Conservation (phyloP, 352 stramenopile genomes). For the Phytopythium cucurbitacearum region DNA sequence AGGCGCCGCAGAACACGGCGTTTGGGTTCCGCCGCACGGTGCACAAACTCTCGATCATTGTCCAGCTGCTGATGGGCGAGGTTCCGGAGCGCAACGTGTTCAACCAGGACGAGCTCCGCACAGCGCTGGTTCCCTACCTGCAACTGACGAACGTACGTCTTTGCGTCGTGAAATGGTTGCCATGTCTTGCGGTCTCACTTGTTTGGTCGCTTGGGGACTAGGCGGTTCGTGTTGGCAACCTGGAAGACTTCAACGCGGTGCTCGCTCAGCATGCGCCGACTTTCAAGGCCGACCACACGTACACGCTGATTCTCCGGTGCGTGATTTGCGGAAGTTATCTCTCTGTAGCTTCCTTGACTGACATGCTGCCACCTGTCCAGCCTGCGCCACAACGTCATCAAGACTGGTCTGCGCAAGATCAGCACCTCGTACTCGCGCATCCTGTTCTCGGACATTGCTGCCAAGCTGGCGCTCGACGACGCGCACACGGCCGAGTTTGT, state of each 20-base stretch:
- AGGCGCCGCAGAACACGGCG: conserved; percentile 94
- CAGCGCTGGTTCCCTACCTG: conserved; percentile 92
- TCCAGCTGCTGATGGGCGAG: conserved; percentile 98
- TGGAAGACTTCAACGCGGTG: conserved; percentile 93
- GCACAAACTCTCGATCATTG: conserved; percentile 96
- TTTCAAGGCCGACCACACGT: conserved; percentile 93
- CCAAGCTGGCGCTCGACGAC: conserved; percentile 91
- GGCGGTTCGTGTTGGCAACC: conserved; percentile 94
- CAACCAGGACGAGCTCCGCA: conserved; percentile 86
- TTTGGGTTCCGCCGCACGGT: conserved; percentile 95
- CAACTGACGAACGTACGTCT: conserved; percentile 90
- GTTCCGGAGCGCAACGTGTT: conserved; percentile 96
- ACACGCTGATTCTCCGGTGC: conserved; percentile 94
- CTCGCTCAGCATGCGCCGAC: conserved; percentile 79
- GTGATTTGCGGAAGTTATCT: conserved; percentile 1
- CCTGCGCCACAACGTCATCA: conserved; percentile 98
- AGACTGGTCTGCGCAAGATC: conserved; percentile 97
- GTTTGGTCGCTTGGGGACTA: conserved; percentile 20
- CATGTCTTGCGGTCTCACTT: not conserved
- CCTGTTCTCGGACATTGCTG: conserved; percentile 89
- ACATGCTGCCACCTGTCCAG: conserved; percentile 17
- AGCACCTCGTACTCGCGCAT: conserved; percentile 94
- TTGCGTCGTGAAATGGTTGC: not conserved
- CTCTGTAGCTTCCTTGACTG: conserved; percentile 1
- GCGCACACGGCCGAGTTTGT: conserved; percentile 95